phyloP scores from a whole-genome alignment of 257 asterid species.

The Solanum gracilifrons region DNA sequence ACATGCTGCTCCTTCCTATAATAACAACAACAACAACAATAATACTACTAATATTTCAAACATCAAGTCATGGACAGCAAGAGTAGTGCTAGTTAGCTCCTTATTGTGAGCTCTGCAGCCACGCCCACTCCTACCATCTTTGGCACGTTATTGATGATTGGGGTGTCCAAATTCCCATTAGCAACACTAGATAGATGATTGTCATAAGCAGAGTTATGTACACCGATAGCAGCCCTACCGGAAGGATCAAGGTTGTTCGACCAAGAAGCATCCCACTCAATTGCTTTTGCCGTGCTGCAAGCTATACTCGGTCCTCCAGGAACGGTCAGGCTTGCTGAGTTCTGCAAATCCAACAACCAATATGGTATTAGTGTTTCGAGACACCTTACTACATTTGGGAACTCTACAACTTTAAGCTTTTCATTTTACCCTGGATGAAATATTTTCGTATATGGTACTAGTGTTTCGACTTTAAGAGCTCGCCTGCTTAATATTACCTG shows the following conservation, averaged over 20 bases:
- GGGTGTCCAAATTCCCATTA: conserved; percentile 24
- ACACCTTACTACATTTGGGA: background rate
- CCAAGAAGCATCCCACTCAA: conserved; percentile 89
- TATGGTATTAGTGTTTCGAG: background rate
- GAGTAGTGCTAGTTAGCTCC: conserved; percentile 23
- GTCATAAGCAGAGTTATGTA: conserved; percentile 71
- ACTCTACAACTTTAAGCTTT: background rate
- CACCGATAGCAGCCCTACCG: conserved; percentile 89
- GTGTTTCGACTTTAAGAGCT: background rate
- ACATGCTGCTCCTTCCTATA: background rate
- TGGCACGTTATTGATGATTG: conserved; percentile 27
- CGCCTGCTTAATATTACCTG: conserved; percentile 38
- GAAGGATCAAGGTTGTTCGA: conserved; percentile 83
- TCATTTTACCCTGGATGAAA: background rate
- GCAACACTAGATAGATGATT: conserved; percentile 11
- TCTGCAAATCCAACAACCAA: conserved; percentile 30
- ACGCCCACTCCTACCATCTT: conserved; percentile 19
- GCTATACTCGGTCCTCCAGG: conserved; percentile 96
- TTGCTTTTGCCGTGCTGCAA: conserved; percentile 82
- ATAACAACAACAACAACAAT: background rate
- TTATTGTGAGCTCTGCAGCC: conserved; percentile 47
- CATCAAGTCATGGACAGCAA: background rate
- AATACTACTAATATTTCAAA: background rate
- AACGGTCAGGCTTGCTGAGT: conserved; percentile 62
- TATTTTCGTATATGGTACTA: background rate